Evolutionary conservation across 305 asterid genomes (phyloP).

Genomic region (Fraxinus platypoda): DNA sequence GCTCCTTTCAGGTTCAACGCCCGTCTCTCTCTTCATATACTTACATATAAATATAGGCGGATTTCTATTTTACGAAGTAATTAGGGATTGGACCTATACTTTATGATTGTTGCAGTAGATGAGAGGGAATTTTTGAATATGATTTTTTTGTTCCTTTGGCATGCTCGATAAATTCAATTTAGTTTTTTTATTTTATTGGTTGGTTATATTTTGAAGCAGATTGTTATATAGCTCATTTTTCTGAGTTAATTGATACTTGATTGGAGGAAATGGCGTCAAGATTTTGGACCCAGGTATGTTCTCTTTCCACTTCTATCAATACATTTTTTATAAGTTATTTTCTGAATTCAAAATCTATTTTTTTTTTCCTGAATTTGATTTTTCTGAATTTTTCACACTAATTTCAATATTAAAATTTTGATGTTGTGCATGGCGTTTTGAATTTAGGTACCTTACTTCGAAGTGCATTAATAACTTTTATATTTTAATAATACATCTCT

Average conservation of each 20-base stretch:
- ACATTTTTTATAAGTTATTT: not conserved
- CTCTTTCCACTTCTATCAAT: not conserved
- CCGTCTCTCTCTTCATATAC: not conserved
- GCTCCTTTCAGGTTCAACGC: not conserved
- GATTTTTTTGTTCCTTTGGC: not conserved
- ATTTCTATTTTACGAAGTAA: not conserved
- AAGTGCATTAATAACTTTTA: not conserved
- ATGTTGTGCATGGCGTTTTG: not conserved
- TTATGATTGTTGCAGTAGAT: not conserved
- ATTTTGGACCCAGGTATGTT: conserved; percentile 67
- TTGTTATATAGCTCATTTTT: conserved; percentile 7
- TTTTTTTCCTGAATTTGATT: too few relatives aligned
- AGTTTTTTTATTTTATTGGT: not conserved
- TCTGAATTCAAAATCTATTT: not conserved
- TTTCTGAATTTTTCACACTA: not conserved
- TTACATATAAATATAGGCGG: not conserved
- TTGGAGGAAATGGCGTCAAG: conserved; percentile 48
- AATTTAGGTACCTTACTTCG: not conserved
- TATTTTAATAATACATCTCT: not conserved
- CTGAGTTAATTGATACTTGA: conserved; percentile 4
- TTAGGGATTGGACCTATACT: not conserved
- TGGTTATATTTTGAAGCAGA: conserved; percentile 26
- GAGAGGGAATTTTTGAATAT: not conserved
- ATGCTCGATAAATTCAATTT: not conserved
- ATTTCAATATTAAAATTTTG: not conserved